A percentile compares a stretch with the other conserved stretches of the same genome.
Conservation (phyloP, 306 rosid species). For the Mimosa pudica region DNA sequence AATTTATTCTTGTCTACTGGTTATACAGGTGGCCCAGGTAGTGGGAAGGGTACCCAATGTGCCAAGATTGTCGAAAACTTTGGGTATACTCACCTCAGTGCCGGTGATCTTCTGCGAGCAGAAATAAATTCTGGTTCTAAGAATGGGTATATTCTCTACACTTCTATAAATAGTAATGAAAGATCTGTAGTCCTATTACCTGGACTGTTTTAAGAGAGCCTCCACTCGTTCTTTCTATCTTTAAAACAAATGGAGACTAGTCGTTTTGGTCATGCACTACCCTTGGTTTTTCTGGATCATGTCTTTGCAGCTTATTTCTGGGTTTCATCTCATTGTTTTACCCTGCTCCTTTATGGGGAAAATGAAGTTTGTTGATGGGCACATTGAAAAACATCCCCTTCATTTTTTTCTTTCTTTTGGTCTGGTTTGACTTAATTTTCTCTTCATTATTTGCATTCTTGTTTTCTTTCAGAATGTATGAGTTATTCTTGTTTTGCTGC, state of each 20-base stretch:
- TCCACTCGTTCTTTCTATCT: neutral
- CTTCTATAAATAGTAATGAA: constrained; percentile 14
- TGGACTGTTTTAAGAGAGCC: too few species aligned
- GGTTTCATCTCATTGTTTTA: neutral
- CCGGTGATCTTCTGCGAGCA: constrained; percentile 98
- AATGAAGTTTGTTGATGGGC: neutral
- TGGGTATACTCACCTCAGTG: constrained; percentile 94
- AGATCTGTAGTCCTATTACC: neutral
- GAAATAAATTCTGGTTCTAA: constrained; percentile 95
- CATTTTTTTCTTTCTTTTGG: neutral
- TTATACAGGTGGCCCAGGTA: constrained; percentile 92
- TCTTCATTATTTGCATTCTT: neutral
- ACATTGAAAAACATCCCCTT: neutral
- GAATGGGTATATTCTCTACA: constrained; percentile 72
- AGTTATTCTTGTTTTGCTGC: neutral
- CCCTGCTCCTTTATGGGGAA: neutral
- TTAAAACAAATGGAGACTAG: neutral
- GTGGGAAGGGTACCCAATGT: constrained; percentile 99
- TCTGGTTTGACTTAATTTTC: neutral
- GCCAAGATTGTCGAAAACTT: constrained; percentile 70
- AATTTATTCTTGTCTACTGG: constrained; percentile 36
- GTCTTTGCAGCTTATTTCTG: neutral
- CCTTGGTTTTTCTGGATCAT: neutral
- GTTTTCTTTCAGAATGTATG: neutral
- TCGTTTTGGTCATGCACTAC: neutral